Percentiles rank a stretch among this genome's conserved stretches.
These are phyloP conservation scores for Trifolium dubium DNA, from an alignment of 306 rosid species.

Conservation along the genomic window DNA sequence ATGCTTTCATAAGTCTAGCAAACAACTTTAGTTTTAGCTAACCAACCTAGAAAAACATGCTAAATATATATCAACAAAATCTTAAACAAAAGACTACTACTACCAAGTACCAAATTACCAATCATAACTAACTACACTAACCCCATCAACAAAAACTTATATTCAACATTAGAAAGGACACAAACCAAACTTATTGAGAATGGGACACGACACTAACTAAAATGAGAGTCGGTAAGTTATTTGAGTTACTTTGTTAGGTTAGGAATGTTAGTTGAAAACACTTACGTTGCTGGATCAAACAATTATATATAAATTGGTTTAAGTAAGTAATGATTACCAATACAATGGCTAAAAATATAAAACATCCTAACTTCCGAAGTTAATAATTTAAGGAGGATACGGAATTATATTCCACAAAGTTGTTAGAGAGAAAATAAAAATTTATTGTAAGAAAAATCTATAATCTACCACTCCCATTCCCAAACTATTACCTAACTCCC, in stretches of 20 bases:
- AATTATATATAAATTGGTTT: not conserved
- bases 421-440: not conserved
- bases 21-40: slow-evolving; percentile 19
- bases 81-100: slow-evolving; percentile 8
- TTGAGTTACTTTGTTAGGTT: slow-evolving; percentile 21
- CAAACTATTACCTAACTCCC: not conserved
- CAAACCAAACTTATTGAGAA: slow-evolving; percentile 29
- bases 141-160: slow-evolving; percentile 6
- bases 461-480: not conserved
- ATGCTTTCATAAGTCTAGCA: not conserved
- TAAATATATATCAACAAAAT: not conserved
- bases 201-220: not conserved
- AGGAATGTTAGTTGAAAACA: slow-evolving; percentile 29
- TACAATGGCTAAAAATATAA: not conserved
- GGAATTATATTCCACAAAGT: not conserved
- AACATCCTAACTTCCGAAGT: not conserved
- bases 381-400: not conserved
- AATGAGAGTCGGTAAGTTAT: not conserved
- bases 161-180: slow-evolving; percentile 9
- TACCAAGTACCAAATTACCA: not conserved
- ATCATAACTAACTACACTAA: not conserved
- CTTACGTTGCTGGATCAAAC: slow-evolving; percentile 1
- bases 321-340: slow-evolving; percentile 10
- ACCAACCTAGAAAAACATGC: not conserved
- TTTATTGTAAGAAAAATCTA: not conserved